Base-by-base conservation (phyloP, 1,284 basidiomycete genomes). In the Ganoderma leucocontextum region DNA sequence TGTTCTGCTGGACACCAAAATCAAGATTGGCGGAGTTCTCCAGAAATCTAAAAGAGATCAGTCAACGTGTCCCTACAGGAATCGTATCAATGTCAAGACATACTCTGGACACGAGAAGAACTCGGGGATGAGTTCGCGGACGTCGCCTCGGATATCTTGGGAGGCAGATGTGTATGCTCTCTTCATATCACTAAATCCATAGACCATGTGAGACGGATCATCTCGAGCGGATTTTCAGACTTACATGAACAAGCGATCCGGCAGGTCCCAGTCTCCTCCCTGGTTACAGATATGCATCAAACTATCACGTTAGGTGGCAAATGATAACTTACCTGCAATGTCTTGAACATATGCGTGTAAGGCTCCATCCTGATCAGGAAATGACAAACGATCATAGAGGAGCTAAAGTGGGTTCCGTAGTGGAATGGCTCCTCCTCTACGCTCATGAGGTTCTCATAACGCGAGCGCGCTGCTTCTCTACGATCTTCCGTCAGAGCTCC, bases 251-350 rank as follows among this genome's bases (percentile, higher is more conserved):
- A 98, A 82, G 33, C 97, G 87, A 82, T 98, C 96, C 0, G 97
- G 95, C n/a, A 98, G 82, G 82, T 98, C 97, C 89, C 96, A 98
- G 74, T 93, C 93, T n/a, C 96, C 95, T 29, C 95, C 95, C 84
- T 91, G 73, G 13, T 36, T 35, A 52, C 19, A n/a, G 8, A 36
- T 36, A 17, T 39, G 47, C 55, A n/a, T 53, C 60, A 39, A n/a
- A 49, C 41, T 39, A 17, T 9, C 35, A 58, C n/a, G 17, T n/a
- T 25, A 17, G 58, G 36, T 55, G 25, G 2, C 2, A 41, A 19
- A 1, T 29, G 35, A 35, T 5, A 29, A 55, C 7, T 69, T 68
- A 87, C 87, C 82, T 96, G 94, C 44, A 96, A 79, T 2, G 93
- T 93, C 80, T 94, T 94, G 83, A 97, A 97, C 90, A 97, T 96